Percentiles rank a stretch among this genome's conserved stretches.
Evolutionary conservation across 441 rosid genomes (phyloP).

Genomic region (Brassica balearica): DNA sequence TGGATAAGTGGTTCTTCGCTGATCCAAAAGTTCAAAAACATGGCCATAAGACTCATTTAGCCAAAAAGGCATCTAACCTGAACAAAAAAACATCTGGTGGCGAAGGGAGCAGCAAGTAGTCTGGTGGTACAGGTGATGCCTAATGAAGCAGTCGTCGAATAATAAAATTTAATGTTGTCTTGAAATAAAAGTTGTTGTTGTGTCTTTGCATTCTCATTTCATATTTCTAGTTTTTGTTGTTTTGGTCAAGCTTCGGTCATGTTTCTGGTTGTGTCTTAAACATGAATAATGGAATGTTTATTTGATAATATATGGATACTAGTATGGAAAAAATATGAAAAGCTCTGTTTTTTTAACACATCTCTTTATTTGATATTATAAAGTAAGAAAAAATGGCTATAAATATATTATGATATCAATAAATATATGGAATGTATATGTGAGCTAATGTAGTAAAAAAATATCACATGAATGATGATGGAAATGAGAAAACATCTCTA

Average conservation of each 20-base stretch:
- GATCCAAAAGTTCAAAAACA: background rate
- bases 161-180: background rate
- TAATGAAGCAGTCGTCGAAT: constrained; percentile 12
- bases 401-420: too few relatives aligned
- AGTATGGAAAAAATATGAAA: too few relatives aligned
- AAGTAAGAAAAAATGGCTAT: too few relatives aligned
- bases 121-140: background rate
- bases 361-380: too few relatives aligned
- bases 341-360: too few relatives aligned
- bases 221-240: constrained; percentile 5
- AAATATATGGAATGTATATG: too few relatives aligned
- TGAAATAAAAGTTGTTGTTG: constrained; percentile 8
- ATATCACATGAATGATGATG: too few relatives aligned
- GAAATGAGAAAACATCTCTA: background rate
- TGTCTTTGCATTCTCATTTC: constrained; percentile 4
- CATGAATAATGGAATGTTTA: background rate
- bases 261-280: background rate
- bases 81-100: background rate
- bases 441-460: too few relatives aligned
- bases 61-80: background rate
- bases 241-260: constrained; percentile 8
- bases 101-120: constrained; percentile 1
- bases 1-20: constrained; percentile 4
- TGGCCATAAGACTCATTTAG: background rate
- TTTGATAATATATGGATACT: too few relatives aligned